These are phyloP conservation scores for Taphrina pruni DNA, from an alignment of 1,139 yeast species.

Conservation along the genomic window DNA sequence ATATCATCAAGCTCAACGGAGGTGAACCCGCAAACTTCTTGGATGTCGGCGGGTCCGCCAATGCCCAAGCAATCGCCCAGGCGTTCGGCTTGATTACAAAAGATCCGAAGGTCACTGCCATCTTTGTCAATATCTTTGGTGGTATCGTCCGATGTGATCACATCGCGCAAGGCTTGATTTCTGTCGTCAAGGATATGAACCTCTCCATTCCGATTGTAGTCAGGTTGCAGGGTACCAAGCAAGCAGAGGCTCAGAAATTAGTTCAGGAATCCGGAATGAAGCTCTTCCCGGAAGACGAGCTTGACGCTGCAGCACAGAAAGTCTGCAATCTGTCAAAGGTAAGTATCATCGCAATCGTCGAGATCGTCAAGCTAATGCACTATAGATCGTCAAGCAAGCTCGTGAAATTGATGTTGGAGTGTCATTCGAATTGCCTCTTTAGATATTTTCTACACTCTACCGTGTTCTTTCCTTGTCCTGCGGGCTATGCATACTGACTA, in stretches of 20 bases:
- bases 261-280: conserved; percentile 88
- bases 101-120: conserved; percentile 89
- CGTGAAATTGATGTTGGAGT: conserved; percentile 60
- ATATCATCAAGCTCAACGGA: conserved; percentile 95
- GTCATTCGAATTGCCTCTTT: conserved; percentile 58
- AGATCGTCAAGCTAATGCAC: conserved; percentile 5
- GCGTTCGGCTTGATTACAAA: conserved; percentile 93
- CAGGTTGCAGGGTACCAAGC: conserved; percentile 97
- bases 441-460: conserved; percentile 42
- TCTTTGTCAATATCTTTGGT: conserved; percentile 97
- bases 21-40: conserved; percentile 99
- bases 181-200: conserved; percentile 87
- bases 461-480: not conserved
- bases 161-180: conserved; percentile 96
- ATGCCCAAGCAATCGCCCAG: conserved; percentile 95
- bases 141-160: conserved; percentile 99
- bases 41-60: conserved; percentile 99
- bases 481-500: not conserved
- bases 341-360: not conserved
- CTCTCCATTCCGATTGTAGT: conserved; percentile 94
- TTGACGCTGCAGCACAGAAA: conserved; percentile 97
- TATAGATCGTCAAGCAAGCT: conserved; percentile 51
- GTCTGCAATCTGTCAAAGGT: conserved; percentile 60
- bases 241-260: conserved; percentile 84
- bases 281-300: conserved; percentile 87